Evolutionary conservation across 768 basidiomycete genomes (phyloP).

Genomic region (Hydnum rufescens): DNA sequence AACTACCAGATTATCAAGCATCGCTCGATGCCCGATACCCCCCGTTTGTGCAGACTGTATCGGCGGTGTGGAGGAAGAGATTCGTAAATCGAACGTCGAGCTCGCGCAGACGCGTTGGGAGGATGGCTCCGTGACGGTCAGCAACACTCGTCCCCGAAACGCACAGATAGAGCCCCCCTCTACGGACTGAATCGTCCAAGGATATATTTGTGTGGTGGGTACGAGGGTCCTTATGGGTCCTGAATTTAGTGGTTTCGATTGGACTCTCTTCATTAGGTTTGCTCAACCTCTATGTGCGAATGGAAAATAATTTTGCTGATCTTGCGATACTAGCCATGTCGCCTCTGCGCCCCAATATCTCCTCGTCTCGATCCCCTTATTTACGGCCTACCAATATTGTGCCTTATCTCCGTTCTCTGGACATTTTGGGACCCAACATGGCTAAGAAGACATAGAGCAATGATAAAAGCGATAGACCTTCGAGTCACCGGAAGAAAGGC

Average conservation of each 20-base stretch:
- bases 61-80: slow-evolving; percentile 65
- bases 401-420: slow-evolving; percentile 47
- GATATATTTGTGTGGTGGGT: slow-evolving; percentile 41
- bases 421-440: slow-evolving; percentile 79
- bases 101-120: slow-evolving; percentile 54
- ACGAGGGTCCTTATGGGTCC: slow-evolving; percentile 47
- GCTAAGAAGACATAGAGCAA: slow-evolving; percentile 24
- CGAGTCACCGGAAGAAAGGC: slow-evolving; percentile 10
- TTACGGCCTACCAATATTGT: not conserved
- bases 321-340: slow-evolving; percentile 7
- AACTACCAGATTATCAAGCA: slow-evolving; percentile 49
- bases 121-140: slow-evolving; percentile 40
- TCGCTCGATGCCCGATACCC: slow-evolving; percentile 71
- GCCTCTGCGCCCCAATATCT: not conserved
- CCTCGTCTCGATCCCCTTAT: not conserved
- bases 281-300: slow-evolving; percentile 17
- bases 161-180: not conserved
- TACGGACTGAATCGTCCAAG: not conserved
- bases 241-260: slow-evolving; percentile 26
- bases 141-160: not conserved
- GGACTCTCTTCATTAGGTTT: slow-evolving; percentile 29
- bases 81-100: slow-evolving; percentile 66
- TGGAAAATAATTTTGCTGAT: slow-evolving; percentile 19
- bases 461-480: slow-evolving; percentile 5
- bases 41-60: slow-evolving; percentile 62